Percentiles rank a stretch among this genome's conserved stretches.
Evolutionary conservation across 78 protist genomes (phyloP).

Genomic region (Dictyostelium capitatum): DNA sequence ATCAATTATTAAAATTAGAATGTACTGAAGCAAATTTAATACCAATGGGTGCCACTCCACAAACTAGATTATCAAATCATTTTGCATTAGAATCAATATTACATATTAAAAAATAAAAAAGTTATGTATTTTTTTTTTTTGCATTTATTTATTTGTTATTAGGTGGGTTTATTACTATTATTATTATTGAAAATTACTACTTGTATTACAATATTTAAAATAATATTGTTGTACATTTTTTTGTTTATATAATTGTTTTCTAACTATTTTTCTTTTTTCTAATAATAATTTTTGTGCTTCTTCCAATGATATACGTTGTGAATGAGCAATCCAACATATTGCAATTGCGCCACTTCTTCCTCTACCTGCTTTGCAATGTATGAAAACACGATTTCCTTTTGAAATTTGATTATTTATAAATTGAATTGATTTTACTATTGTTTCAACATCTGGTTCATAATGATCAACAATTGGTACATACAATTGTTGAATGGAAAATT

Average conservation of each 20-base stretch:
- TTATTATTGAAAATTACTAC: background rate
- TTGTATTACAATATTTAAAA: conserved; percentile 27
- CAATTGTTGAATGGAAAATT: conserved; percentile 29
- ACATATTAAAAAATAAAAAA: conserved; percentile 5
- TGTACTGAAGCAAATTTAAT: conserved; percentile 40
- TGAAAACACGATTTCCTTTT: conserved; percentile 39
- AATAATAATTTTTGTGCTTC: conserved; percentile 66
- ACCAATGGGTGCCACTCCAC: conserved; percentile 79
- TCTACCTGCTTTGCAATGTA: conserved; percentile 84
- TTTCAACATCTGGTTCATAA: conserved; percentile 50
- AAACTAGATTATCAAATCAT: conserved; percentile 70
- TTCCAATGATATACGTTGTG: background rate
- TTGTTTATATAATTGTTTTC: conserved; percentile 62
- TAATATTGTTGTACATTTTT: conserved; percentile 55
- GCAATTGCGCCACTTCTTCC: conserved; percentile 78
- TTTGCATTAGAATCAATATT: conserved; percentile 73
- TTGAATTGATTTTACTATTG: conserved; percentile 1
- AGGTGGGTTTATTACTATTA: too few relatives aligned
- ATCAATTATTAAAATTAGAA: conserved; percentile 33
- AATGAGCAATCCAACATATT: conserved; percentile 55
- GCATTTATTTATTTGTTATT: too few relatives aligned
- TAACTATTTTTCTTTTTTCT: conserved; percentile 43
- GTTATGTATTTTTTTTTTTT: background rate
- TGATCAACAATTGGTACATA: conserved; percentile 67
- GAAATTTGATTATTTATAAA: conserved; percentile 39